Conservation (phyloP, 306 rosid species). For the Begonia fuchsioides region DNA sequence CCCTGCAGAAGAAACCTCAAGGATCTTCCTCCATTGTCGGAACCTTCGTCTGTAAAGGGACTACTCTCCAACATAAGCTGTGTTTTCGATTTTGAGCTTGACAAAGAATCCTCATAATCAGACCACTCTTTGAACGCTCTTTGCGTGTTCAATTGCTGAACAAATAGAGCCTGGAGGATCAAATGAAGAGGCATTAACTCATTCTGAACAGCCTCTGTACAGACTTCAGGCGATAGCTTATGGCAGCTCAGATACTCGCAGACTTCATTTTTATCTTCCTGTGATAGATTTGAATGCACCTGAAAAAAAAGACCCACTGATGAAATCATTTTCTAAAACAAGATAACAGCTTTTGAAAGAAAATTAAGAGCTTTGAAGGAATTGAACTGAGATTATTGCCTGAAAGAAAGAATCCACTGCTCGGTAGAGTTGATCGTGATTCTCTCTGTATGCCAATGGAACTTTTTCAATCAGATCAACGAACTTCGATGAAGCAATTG, state of each 20-base stretch:
- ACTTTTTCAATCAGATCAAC: slow-evolving; percentile 63
- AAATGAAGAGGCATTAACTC: slow-evolving; percentile 78
- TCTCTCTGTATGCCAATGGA: slow-evolving; percentile 42
- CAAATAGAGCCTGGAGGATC: slow-evolving; percentile 77
- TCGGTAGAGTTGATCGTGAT: slow-evolving; percentile 60
- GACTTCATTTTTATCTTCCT: slow-evolving; percentile 63
- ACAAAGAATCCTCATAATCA: slow-evolving; percentile 37
- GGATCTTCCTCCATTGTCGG: slow-evolving; percentile 32
- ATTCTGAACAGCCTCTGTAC: slow-evolving; percentile 89
- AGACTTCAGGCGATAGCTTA: slow-evolving; percentile 61
- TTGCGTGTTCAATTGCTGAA: slow-evolving; percentile 70
- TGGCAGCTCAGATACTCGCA: slow-evolving; percentile 71
- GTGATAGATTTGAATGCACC: slow-evolving; percentile 42
- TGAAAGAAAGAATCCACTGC: slow-evolving; percentile 44
- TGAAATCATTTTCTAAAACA: slow-evolving; percentile 2
- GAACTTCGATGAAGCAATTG: slow-evolving; percentile 40
- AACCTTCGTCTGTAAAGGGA: slow-evolving; percentile 42
- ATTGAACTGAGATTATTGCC: slow-evolving; percentile 21
- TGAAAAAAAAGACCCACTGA: slow-evolving; percentile 13
- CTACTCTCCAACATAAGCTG: slow-evolving; percentile 41
- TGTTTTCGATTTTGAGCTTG: slow-evolving; percentile 47
- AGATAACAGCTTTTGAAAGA: too few species aligned
- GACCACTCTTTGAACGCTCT: slow-evolving; percentile 79
- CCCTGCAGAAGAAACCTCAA: too few species aligned
- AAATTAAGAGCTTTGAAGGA: too few species aligned